Conservation (phyloP, 768 basidiomycete genomes). For the Suillus variegatus region DNA sequence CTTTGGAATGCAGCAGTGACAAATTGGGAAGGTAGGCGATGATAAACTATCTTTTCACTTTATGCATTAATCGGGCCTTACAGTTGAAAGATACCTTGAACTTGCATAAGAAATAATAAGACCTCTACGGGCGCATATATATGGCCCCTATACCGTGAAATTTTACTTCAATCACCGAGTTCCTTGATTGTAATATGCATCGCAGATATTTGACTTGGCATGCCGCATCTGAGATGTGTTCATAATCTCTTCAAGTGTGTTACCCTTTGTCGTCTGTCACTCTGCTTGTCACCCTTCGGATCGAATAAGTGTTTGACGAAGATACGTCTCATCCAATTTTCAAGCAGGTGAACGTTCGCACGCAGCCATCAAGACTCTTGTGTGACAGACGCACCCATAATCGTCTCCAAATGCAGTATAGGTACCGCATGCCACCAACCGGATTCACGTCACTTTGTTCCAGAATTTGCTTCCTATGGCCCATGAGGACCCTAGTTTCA, state of each 20-base stretch:
- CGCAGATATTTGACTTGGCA: not conserved
- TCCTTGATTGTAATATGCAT: not conserved
- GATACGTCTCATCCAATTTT: not conserved
- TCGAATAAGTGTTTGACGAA: not conserved
- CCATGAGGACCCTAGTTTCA: not conserved
- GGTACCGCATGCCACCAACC: not conserved
- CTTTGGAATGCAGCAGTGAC: slow-evolving; percentile 90
- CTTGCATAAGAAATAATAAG: slow-evolving; percentile 48
- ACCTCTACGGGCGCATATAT: not conserved
- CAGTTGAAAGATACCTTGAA: slow-evolving; percentile 87
- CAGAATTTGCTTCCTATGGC: not conserved
- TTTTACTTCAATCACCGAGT: not conserved
- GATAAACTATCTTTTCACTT: slow-evolving; percentile 1
- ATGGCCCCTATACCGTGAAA: not conserved
- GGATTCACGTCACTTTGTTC: not conserved
- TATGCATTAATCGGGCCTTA: slow-evolving; percentile 10
- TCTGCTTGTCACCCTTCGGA: not conserved
- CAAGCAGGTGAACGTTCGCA: not conserved
- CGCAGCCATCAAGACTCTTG: not conserved
- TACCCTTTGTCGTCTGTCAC: not conserved
- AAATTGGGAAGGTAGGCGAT: slow-evolving; percentile 82
- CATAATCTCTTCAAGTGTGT: not conserved
- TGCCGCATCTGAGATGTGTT: not conserved
- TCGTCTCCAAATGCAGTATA: not conserved
- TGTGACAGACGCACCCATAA: not conserved